Evolutionary conservation across 2,329 filamentous ascomycete species (phyloP).

Genomic region (Trichoderma oligosporum): DNA sequence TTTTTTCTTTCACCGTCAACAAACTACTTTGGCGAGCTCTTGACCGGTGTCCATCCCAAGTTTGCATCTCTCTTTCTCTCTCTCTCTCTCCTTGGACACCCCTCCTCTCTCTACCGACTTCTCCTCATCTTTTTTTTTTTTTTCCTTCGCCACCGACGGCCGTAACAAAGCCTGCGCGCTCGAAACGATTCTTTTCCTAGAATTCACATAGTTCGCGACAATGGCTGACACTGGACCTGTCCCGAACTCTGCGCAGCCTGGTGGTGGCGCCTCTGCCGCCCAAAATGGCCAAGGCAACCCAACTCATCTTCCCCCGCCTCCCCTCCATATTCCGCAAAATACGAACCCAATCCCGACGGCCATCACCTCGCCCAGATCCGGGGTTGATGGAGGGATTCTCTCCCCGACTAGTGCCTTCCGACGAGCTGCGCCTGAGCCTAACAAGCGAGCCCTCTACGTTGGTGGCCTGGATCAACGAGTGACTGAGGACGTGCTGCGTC

Average conservation of each 20-base stretch:
- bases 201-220: constrained; percentile 29
- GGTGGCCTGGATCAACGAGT: constrained; percentile 92
- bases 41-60: constrained; percentile 9
- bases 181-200: not conserved
- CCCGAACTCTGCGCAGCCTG: constrained; percentile 57
- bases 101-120: constrained; percentile 18
- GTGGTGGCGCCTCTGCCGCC: constrained; percentile 66
- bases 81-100: constrained; percentile 1
- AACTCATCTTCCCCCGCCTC: constrained; percentile 81
- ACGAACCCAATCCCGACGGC: constrained; percentile 92
- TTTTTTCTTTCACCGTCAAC: not conserved
- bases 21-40: constrained; percentile 11
- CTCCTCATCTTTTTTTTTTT: constrained; percentile 10
- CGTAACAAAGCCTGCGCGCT: constrained; percentile 15
- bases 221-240: constrained; percentile 77
- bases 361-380: constrained; percentile 82
- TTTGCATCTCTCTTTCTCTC: constrained; percentile 7
- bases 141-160: not conserved
- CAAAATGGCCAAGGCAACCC: constrained; percentile 68
- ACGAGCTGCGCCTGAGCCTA: constrained; percentile 92
- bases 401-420: constrained; percentile 84
- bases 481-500: constrained; percentile 91
- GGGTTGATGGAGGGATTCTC: constrained; percentile 63
- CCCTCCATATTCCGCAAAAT: constrained; percentile 92
- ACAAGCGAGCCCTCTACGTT: constrained; percentile 96